Evolutionary conservation across 2,329 filamentous ascomycete genomes (phyloP).

Genomic region (Knoxdaviesia proteae): DNA sequence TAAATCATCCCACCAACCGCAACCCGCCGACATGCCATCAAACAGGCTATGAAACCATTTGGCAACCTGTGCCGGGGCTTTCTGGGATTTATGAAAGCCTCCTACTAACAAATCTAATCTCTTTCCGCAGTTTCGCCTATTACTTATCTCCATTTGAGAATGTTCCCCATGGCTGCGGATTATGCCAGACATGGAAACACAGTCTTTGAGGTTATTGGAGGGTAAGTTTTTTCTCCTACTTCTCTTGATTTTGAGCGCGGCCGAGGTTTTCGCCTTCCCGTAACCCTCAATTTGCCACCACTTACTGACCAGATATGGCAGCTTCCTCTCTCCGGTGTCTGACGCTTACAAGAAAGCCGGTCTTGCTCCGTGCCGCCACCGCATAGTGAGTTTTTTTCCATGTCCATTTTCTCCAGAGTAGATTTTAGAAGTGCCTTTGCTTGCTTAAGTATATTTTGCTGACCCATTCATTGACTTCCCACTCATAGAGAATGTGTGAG

Average conservation of each 20-base stretch:
- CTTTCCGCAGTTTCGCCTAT: conserved; percentile 36
- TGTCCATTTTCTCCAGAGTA: background rate
- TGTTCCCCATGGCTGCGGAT: conserved; percentile 76
- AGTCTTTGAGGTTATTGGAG: conserved; percentile 68
- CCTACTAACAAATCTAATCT: too few relatives aligned
- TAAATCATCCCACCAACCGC: too few relatives aligned
- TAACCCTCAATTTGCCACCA: too few relatives aligned
- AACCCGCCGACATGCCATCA: background rate
- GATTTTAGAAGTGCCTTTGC: too few relatives aligned
- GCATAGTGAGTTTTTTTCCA: conserved; percentile 8
- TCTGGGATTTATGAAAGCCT: background rate
- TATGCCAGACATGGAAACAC: conserved; percentile 32
- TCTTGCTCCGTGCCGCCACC: conserved; percentile 16
- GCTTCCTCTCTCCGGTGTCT: conserved; percentile 11
- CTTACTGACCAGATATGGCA: conserved; percentile 12
- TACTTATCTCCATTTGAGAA: conserved; percentile 59
- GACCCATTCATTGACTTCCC: background rate
- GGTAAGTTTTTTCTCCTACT: conserved; percentile 27
- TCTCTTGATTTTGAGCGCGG: conserved; percentile 12
- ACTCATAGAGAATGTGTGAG: conserved; percentile 48
- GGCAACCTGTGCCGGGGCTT: background rate
- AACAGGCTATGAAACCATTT: too few relatives aligned
- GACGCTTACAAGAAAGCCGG: conserved; percentile 17
- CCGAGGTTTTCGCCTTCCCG: background rate
- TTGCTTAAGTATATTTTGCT: too few relatives aligned